Conservation (phyloP, 2,329 filamentous ascomycete species). For the Colletotrichum nymphaeae region DNA sequence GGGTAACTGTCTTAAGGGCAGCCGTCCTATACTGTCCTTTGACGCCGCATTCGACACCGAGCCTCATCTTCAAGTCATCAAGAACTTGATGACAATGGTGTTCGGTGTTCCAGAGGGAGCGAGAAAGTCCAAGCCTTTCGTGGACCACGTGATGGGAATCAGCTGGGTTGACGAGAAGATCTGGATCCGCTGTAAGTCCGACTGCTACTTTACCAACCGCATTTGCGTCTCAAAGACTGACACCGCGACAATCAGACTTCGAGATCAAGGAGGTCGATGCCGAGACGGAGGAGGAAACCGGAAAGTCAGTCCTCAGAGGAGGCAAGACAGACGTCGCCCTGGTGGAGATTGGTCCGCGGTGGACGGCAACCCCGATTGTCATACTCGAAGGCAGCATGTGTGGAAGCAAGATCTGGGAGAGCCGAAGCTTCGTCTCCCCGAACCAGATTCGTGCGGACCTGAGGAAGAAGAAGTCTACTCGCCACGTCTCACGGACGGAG, state of each 20-base stretch:
- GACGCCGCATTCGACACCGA: constrained; percentile 86
- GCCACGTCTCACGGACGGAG: constrained; percentile 82
- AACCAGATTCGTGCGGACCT: constrained; percentile 93
- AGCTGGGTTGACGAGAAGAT: constrained; percentile 93
- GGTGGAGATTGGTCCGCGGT: constrained; percentile 90
- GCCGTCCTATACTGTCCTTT: constrained; percentile 92
- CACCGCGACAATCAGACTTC: constrained; percentile 59
- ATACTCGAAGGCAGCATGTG: constrained; percentile 93
- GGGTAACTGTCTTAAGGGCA: constrained; percentile 96
- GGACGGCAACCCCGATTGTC: constrained; percentile 74
- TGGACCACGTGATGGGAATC: constrained; percentile 95
- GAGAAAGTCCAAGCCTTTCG: constrained; percentile 92
- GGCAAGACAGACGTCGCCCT: constrained; percentile 83
- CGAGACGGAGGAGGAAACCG: constrained; percentile 43
- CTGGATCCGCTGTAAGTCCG: constrained; percentile 75
- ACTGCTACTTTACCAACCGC: background rate
- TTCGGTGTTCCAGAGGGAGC: constrained; percentile 93
- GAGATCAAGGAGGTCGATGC: constrained; percentile 71
- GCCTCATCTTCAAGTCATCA: constrained; percentile 83
- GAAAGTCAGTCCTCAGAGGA: constrained; percentile 52
- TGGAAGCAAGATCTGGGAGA: constrained; percentile 97
- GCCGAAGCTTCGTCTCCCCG: constrained; percentile 95
- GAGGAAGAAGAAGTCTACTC: constrained; percentile 78
- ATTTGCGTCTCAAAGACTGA: background rate
- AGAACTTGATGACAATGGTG: constrained; percentile 81